phyloP scores from a whole-genome alignment of 192 early-diverging fungal genomes.

The Jimgerdemannia lactiflua region DNA sequence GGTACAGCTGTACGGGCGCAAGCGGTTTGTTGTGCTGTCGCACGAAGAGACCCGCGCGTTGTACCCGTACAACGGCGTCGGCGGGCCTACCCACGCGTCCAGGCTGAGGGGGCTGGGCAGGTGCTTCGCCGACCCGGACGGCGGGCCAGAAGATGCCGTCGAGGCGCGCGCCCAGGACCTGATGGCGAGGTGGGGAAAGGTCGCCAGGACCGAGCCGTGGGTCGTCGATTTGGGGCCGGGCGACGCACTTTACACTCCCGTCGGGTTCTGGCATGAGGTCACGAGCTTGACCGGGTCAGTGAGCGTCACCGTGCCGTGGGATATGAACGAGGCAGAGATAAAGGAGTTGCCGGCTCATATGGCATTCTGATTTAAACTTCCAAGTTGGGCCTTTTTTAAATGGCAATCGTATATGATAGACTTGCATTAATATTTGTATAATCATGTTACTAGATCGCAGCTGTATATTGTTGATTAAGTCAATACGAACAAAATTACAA shows the following conservation, averaged over 20 bases:
- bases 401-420: no score
- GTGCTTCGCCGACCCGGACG: slow-evolving; percentile 18
- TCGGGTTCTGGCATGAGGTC: slow-evolving; percentile 54
- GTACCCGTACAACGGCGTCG: slow-evolving; percentile 42
- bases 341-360: slow-evolving; percentile 41
- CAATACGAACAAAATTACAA: no score
- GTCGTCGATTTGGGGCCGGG: slow-evolving; percentile 43
- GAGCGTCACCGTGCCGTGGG: slow-evolving; percentile 50
- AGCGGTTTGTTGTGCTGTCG: slow-evolving; percentile 44
- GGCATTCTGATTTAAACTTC: slow-evolving; percentile 41
- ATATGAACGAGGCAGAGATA: slow-evolving; percentile 42
- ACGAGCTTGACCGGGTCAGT: slow-evolving; percentile 41
- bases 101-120: slow-evolving; percentile 32
- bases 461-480: no score
- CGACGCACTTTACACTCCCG: slow-evolving; percentile 52
- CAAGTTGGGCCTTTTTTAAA: no score
- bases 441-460: no score
- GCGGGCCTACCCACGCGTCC: slow-evolving; percentile 45
- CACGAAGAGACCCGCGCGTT: slow-evolving; percentile 36
- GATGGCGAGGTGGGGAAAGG: slow-evolving; percentile 36
- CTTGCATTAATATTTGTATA: no score
- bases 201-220: slow-evolving; percentile 31
- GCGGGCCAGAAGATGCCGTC: slow-evolving; percentile 1
- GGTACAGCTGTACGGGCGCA: slow-evolving; percentile 41
- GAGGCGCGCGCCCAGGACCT: slow-evolving; percentile 13